Evolutionary conservation across 2,329 filamentous ascomycete species (phyloP), one percentile per base, ranked within the genome.

Genomic region (Paraconiothyrium brasiliense): DNA sequence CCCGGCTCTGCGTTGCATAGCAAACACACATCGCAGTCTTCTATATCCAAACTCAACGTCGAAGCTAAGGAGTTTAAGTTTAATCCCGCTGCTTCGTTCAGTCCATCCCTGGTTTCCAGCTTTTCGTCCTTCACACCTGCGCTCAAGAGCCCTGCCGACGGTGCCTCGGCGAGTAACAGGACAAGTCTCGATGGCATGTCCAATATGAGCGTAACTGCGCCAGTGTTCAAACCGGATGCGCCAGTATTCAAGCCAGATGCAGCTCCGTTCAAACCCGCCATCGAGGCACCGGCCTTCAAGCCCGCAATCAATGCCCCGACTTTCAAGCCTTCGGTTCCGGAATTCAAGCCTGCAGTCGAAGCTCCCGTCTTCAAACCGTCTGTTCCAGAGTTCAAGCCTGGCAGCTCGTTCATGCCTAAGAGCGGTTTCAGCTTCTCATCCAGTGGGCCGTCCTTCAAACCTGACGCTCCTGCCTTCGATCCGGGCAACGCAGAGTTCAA

Each of bases 31-130:
- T 90, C 89, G 73, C 92, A 90, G 70, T 83, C 89, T 3, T 94
- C 84, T 0, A 78, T 89, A 47, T 92, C 93, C 0, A 94, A 90
- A 68, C 86, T 98, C 69, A 98, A 98, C 71, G 93, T 96, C 34
- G 88, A 90, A 64, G 94, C 94, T 0, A 91, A 93, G 50, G 92
- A 95, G 72, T 97, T 97, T 83, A 85, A 90, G 70, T 94, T 94
- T 78, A 85, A 90, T 58, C 86, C 87, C 7, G 78, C 78, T 39
- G 80, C 80, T 16, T 81, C 83, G 2, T 87, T 87, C 68, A 80
- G 79, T 47, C 79, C 84, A 16, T 76, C 82, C 2, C 83, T 72
- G 51, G 70, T 83, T 16, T 78, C 79, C 5, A 71, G 70, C 48
- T 76, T 77, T 51, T 66, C 60, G 8, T 65, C 65, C 11, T 84